A percentile compares a stretch with the other conserved stretches of the same genome.
Conservation (phyloP, 176 grass and related monocot species). For the Phyllostachys edulis region DNA sequence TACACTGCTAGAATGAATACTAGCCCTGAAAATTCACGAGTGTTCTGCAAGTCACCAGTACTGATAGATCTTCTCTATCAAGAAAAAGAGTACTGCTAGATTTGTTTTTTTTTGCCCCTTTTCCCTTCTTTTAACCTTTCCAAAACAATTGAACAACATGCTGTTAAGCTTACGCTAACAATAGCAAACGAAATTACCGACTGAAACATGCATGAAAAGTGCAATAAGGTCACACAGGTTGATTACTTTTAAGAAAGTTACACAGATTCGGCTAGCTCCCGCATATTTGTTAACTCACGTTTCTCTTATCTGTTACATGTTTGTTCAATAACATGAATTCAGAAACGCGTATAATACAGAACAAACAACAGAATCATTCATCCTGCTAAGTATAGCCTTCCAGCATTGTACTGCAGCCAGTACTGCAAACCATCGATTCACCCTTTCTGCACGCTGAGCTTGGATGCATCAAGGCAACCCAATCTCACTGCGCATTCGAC, state of each 20-base stretch:
- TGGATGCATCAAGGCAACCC: slow-evolving; percentile 19
- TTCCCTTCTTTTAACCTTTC: too few species aligned
- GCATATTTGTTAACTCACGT: background rate
- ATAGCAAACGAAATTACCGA: background rate
- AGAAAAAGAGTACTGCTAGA: too few species aligned
- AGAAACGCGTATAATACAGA: background rate
- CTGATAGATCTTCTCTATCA: too few species aligned
- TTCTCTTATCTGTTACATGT: background rate
- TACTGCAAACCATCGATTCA: background rate
- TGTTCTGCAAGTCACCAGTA: too few species aligned
- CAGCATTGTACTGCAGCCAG: background rate
- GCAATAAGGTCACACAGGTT: too few species aligned
- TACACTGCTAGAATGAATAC: background rate
- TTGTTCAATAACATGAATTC: background rate
- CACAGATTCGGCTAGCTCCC: too few species aligned
- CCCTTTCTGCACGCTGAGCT: background rate
- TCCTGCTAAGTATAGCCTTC: background rate
- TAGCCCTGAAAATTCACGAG: background rate
- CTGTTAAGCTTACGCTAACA: background rate
- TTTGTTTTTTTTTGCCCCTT: too few species aligned
- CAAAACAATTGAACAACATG: background rate
- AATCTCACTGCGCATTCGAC: slow-evolving; percentile 45
- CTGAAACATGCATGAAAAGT: background rate
- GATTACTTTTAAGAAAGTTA: too few species aligned
- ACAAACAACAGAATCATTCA: background rate